Evolutionary conservation across 495 filamentous ascomycete genomes (phyloP).

Genomic region (Neurospora sp.): DNA sequence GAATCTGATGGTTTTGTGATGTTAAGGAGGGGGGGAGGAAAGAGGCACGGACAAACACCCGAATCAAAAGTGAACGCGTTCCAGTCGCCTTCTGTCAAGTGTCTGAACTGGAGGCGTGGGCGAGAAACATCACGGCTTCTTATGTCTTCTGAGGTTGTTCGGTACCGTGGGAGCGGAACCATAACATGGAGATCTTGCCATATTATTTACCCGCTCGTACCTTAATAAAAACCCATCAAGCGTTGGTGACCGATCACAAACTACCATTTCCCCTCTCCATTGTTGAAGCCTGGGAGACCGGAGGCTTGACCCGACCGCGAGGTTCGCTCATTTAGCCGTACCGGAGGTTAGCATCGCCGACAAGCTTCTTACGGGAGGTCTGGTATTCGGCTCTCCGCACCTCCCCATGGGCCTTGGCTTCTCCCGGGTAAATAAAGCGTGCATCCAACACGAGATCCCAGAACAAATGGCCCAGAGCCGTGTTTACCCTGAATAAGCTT

Average conservation of each 20-base stretch:
- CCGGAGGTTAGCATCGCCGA: not conserved
- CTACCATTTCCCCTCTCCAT: not conserved
- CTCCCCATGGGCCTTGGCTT: not conserved
- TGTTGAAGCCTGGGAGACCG: not conserved
- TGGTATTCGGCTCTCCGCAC: not conserved
- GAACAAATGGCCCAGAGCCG: not conserved
- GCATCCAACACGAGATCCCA: not conserved
- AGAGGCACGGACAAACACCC: not conserved
- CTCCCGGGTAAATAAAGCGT: not conserved
- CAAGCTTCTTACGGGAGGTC: not conserved
- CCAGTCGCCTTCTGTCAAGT: not conserved
- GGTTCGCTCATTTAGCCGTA: not conserved
- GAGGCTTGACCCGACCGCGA: not conserved
- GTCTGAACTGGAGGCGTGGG: not conserved
- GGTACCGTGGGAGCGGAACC: not conserved
- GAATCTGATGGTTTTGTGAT: not conserved
- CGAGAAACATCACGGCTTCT: not conserved
- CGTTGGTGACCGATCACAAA: not conserved
- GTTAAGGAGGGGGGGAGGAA: not conserved
- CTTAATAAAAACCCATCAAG: not conserved
- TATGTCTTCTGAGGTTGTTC: not conserved
- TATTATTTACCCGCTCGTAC: not conserved
- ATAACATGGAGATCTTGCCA: not conserved
- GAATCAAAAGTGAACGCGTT: not conserved
- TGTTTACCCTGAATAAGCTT: not conserved